Percentiles rank a stretch among this genome's conserved stretches.
These are phyloP conservation scores for Ormosia emarginata DNA, from an alignment of 306 rosid species.

Conservation along the genomic window DNA sequence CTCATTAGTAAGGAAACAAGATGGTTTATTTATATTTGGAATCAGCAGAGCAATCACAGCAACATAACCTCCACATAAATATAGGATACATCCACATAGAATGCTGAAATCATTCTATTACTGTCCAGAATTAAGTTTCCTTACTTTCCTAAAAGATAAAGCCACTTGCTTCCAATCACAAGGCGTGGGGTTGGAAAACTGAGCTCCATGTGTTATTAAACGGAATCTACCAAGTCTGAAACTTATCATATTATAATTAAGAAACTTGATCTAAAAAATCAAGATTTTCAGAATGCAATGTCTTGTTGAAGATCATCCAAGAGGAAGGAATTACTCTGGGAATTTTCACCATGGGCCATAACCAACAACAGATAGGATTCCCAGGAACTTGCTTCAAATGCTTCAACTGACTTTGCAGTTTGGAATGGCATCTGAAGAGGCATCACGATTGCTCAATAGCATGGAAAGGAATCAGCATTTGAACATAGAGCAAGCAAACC, in stretches of 20 bases:
- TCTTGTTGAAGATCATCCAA: not conserved
- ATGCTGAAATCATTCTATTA: constrained; percentile 4
- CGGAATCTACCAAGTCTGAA: not conserved
- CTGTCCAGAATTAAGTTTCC: not conserved
- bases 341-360: not conserved
- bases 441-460: not conserved
- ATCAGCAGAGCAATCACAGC: not conserved
- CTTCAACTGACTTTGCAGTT: not conserved
- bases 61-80: constrained; percentile 6
- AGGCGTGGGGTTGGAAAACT: not conserved
- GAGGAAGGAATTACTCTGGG: not conserved
- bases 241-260: not conserved
- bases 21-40: not conserved
- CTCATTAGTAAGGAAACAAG: not conserved
- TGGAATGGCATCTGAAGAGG: not conserved
- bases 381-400: not conserved
- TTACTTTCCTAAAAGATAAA: not conserved
- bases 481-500: not conserved
- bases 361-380: not conserved
- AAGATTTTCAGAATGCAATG: not conserved
- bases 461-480: not conserved
- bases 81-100: not conserved
- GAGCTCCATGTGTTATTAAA: not conserved
- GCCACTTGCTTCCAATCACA: not conserved
- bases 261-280: not conserved